phyloP scores from a whole-genome alignment of 2,329 filamentous ascomycete species.

The Botrytis fabae region DNA sequence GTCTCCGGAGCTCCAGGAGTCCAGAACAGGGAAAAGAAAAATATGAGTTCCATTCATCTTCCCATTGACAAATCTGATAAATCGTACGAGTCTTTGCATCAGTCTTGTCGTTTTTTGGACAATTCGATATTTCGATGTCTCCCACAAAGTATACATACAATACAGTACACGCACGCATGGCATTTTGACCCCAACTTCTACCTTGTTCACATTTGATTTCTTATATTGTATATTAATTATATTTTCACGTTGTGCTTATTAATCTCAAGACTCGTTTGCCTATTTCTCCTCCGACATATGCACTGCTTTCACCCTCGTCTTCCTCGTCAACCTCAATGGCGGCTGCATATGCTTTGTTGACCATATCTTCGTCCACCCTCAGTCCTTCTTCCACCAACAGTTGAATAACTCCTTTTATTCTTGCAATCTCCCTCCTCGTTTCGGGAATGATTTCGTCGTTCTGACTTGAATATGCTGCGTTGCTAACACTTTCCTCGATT shows the following conservation, averaged over 20 bases:
- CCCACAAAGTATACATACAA: background rate
- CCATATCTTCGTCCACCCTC: slow-evolving; percentile 86
- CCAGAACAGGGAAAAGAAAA: background rate
- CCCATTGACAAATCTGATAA: background rate
- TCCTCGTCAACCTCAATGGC: slow-evolving; percentile 71
- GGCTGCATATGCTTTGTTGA: slow-evolving; percentile 78
- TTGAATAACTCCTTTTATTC: slow-evolving; percentile 77
- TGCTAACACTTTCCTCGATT: slow-evolving; percentile 82
- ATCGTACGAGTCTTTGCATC: background rate
- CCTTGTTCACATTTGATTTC: background rate
- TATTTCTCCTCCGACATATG: slow-evolving; percentile 56
- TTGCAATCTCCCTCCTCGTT: slow-evolving; percentile 84
- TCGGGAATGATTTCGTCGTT: slow-evolving; percentile 79
- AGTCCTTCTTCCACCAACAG: slow-evolving; percentile 80
- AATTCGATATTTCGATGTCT: background rate
- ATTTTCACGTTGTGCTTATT: slow-evolving; percentile 32
- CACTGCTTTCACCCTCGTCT: slow-evolving; percentile 54
- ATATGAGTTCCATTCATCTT: background rate
- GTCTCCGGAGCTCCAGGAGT: slow-evolving; percentile 12
- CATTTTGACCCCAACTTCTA: background rate
- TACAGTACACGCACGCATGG: background rate
- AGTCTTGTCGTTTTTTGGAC: background rate
- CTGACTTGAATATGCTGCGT: slow-evolving; percentile 89
- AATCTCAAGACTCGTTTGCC: slow-evolving; percentile 40
- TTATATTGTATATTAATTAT: background rate